Conservation (phyloP, 495 filamentous ascomycete genomes). For the Friedmanniomyces simplex region DNA sequence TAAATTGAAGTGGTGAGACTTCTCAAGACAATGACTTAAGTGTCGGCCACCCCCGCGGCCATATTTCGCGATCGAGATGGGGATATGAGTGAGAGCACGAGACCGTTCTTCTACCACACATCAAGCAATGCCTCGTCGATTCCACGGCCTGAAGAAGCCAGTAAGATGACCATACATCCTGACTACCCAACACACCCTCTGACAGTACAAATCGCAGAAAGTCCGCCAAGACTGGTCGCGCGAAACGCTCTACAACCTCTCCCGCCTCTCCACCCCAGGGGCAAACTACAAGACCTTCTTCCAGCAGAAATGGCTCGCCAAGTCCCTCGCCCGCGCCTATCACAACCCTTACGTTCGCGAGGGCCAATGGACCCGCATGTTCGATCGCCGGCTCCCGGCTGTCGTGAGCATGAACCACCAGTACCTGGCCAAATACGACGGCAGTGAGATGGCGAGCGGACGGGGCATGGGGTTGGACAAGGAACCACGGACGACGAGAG, state of each 20-base stretch:
- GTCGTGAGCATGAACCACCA: conserved; percentile 74
- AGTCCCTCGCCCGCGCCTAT: conserved; percentile 70
- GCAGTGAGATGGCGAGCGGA: conserved; percentile 62
- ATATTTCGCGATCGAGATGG: neutral
- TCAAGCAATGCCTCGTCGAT: conserved; percentile 50
- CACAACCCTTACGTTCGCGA: conserved; percentile 92
- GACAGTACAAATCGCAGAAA: conserved; percentile 46
- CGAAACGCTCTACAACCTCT: conserved; percentile 88
- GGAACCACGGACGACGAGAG: conserved; percentile 13
- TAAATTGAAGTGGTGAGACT: too few species aligned
- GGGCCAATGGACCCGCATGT: conserved; percentile 85
- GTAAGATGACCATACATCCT: conserved; percentile 34
- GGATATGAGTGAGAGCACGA: neutral
- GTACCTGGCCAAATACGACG: conserved; percentile 67
- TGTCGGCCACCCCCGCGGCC: neutral
- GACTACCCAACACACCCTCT: conserved; percentile 20
- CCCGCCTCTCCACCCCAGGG: conserved; percentile 33
- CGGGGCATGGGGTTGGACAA: neutral
- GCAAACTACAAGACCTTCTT: conserved; percentile 56
- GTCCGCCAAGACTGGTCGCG: conserved; percentile 96
- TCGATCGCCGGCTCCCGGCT: conserved; percentile 61
- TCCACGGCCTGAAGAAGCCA: conserved; percentile 51
- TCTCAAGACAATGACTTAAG: too few species aligned
- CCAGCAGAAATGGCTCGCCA: conserved; percentile 95
- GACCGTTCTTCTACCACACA: neutral